Conservation (phyloP, 768 basidiomycete species). For the Suillus paluster region DNA sequence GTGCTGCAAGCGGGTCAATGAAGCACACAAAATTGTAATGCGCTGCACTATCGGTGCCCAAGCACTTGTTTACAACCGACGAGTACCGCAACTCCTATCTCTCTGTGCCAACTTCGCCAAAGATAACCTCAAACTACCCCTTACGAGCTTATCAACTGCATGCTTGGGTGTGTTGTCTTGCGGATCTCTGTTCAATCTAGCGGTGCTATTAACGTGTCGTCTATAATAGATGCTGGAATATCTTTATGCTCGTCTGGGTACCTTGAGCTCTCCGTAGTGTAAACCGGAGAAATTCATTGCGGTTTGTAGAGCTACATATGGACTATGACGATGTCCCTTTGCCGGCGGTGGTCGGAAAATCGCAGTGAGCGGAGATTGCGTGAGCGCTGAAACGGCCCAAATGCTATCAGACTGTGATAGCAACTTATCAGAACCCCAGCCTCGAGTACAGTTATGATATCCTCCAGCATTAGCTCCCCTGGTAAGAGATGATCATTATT, state of each 20-base stretch:
- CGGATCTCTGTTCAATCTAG: slow-evolving; percentile 42
- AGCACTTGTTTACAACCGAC: slow-evolving; percentile 8
- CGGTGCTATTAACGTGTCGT: slow-evolving; percentile 44
- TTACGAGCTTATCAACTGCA: slow-evolving; percentile 61
- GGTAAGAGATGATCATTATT: slow-evolving; percentile 42
- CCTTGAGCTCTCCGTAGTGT: slow-evolving; percentile 20
- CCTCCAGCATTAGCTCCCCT: slow-evolving; percentile 48
- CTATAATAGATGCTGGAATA: slow-evolving; percentile 48
- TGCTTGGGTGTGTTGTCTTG: slow-evolving; percentile 55
- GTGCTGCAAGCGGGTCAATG: too few relatives aligned
- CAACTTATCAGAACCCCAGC: slow-evolving; percentile 56
- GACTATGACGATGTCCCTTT: slow-evolving; percentile 38
- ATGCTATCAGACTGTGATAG: slow-evolving; percentile 56
- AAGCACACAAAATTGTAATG: too few relatives aligned
- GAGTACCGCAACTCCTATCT: slow-evolving; percentile 20
- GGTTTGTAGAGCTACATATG: slow-evolving; percentile 44
- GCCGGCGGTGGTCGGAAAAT: slow-evolving; percentile 52
- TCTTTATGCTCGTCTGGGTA: slow-evolving; percentile 51
- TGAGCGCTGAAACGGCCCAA: slow-evolving; percentile 54
- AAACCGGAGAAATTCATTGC: slow-evolving; percentile 47
- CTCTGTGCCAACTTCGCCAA: slow-evolving; percentile 53
- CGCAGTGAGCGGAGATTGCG: slow-evolving; percentile 51
- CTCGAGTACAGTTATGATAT: slow-evolving; percentile 50
- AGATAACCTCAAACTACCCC: slow-evolving; percentile 67
- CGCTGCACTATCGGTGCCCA: not conserved